Percentiles rank a stretch among this genome's conserved stretches.
Conservation (phyloP, 306 rosid species). For the Cicer arietinum region DNA sequence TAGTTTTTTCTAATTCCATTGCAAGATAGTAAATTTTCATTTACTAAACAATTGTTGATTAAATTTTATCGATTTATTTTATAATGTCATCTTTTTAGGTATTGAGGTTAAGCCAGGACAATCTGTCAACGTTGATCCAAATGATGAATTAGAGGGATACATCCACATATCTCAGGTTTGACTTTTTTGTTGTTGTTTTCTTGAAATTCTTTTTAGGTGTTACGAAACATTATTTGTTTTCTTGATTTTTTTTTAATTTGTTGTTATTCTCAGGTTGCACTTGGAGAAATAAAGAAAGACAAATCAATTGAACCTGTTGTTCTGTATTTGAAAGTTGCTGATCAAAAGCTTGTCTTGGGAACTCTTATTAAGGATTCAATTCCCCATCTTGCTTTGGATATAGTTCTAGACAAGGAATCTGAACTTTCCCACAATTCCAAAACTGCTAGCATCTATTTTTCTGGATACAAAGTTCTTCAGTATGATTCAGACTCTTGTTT, state of each 20-base stretch:
- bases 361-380: slow-evolving; percentile 57
- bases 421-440: slow-evolving; percentile 83
- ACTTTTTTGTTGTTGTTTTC: not conserved
- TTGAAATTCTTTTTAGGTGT: no score
- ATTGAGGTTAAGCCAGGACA: slow-evolving; percentile 84
- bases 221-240: not conserved
- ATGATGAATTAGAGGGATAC: not conserved
- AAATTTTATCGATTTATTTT: not conserved
- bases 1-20: no score
- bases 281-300: slow-evolving; percentile 66
- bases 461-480: slow-evolving; percentile 62
- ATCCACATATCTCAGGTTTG: slow-evolving; percentile 88
- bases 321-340: slow-evolving; percentile 54
- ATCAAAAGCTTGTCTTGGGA: slow-evolving; percentile 72
- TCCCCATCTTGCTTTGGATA: slow-evolving; percentile 70
- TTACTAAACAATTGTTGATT: not conserved
- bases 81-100: slow-evolving; percentile 49
- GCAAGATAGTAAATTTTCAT: not conserved
- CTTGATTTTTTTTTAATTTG: not conserved
- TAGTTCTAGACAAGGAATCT: slow-evolving; percentile 66
- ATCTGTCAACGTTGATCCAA: slow-evolving; percentile 54
- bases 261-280: slow-evolving; percentile 56
- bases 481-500: slow-evolving; percentile 57
- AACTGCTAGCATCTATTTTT: slow-evolving; percentile 59
- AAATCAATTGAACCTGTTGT: slow-evolving; percentile 58